Base-by-base conservation (phyloP, 2,329 filamentous ascomycete genomes). In the Talaromyces piceae region DNA sequence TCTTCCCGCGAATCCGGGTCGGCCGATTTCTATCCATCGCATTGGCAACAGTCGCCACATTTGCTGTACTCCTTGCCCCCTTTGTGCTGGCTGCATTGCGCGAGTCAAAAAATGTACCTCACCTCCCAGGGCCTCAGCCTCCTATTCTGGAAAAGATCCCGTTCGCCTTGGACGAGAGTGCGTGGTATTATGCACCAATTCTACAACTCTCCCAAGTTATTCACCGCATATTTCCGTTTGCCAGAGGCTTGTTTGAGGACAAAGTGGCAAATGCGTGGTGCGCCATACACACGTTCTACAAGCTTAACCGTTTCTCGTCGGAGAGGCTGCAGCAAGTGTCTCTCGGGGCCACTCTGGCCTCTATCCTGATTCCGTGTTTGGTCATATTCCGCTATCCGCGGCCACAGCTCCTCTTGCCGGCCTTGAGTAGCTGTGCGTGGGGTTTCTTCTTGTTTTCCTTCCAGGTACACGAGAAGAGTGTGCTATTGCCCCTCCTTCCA, bases 201-300 rank as follows among this genome's bases (percentile, higher is more conserved):
- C 81, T 93, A 62, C 90, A 95, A 67, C 62, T 94, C 30, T 76
- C 84, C 0, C 94, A 98, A 69, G 81, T 90, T 60, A 72, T 96
- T 9, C 88, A 96, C 66, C 86, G 93, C n/a, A 80, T 97, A 52
- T 97, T 98, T 62, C 93, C 94, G 1, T 96, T 98, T 64, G 83
- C 91, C 1, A 83, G 93, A n/a, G 93, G 93, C 3, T 74, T 98
- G 5, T 98, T 97, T 62, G 94, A 98, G 71, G 93, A 97, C 74
- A 98, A 98, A 70, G 94, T 98, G 18, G 93, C 93, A 63, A 98
- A 98, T 66, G 86, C 96, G 62, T 98, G 93, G 93, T 98, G 93
- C 66, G 86, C 90, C 4, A 77, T 91, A 51, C 94, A 97, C 65
- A 86, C 93, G 1, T 77, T 94, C 50, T 77, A 95, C 72, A 98